A percentile compares a stretch with the other conserved stretches of the same genome.
phyloP scores from a whole-genome alignment of 1,284 basidiomycete genomes.

The Malassezia psittaci region DNA sequence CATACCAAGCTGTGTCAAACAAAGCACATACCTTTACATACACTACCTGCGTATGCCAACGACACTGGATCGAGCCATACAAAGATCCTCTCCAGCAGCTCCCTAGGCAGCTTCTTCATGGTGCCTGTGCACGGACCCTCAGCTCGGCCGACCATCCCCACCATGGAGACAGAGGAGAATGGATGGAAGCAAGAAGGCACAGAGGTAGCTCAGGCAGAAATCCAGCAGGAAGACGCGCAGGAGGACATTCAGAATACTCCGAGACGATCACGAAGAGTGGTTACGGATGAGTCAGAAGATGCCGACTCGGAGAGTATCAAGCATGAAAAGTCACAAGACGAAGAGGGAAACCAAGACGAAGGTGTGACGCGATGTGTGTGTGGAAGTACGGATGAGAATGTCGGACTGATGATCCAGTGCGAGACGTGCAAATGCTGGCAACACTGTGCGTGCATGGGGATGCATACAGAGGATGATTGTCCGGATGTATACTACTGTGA shows the following conservation, averaged over 20 bases:
- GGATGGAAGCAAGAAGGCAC: too few relatives aligned
- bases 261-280: not conserved
- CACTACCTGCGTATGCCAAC: constrained; percentile 14
- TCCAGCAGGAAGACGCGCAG: too few relatives aligned
- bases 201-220: too few relatives aligned
- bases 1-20: constrained; percentile 8
- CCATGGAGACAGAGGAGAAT: constrained; percentile 3
- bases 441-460: constrained; percentile 92
- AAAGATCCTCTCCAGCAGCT: constrained; percentile 1
- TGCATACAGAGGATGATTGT: constrained; percentile 64
- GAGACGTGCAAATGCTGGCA: constrained; percentile 97
- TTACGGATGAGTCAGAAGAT: not conserved
- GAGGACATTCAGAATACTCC: not conserved
- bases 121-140: not conserved
- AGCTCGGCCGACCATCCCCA: not conserved
- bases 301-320: not conserved
- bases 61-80: constrained; percentile 18
- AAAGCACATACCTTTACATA: constrained; percentile 14
- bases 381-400: constrained; percentile 59
- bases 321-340: not conserved
- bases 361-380: constrained; percentile 89
- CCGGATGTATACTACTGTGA: constrained; percentile 71
- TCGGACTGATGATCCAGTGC: constrained; percentile 86
- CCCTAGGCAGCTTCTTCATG: not conserved
- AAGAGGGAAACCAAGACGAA: constrained; percentile 57